These are phyloP conservation scores for Toxoplasma gondii DNA, from an alignment of 169 alveolate species.

Conservation along the genomic window DNA sequence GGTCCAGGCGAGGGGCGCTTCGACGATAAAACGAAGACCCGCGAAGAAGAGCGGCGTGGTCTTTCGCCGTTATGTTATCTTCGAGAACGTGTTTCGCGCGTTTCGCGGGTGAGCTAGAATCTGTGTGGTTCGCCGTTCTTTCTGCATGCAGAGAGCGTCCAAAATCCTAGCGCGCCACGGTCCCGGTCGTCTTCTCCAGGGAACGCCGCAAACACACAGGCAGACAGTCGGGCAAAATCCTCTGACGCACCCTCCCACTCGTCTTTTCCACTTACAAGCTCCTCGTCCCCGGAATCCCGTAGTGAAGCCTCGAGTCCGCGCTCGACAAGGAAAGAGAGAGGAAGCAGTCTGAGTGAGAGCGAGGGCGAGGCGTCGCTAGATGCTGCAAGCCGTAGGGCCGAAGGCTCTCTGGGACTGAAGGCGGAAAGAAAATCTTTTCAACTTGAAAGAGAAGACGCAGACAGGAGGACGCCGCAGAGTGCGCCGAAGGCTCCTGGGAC, in stretches of 20 bases:
- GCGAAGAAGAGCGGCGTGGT: no score
- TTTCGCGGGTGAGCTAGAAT: neutral
- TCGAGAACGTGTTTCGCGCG: neutral
- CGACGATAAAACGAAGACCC: no score
- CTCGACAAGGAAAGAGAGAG: neutral
- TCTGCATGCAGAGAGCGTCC: neutral
- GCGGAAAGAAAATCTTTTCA: no score
- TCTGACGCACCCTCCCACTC: neutral
- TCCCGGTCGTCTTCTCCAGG: neutral
- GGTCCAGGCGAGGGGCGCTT: no score
- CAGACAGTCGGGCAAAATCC: neutral
- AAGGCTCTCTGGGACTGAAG: no score
- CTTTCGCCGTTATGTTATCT: no score
- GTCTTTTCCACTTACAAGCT: neutral
- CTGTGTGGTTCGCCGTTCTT: neutral
- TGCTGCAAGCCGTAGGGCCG: no score
- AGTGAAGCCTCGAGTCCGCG: neutral
- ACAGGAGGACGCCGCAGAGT: no score
- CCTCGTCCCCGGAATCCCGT: neutral
- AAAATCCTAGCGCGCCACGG: neutral
- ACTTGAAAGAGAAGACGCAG: no score
- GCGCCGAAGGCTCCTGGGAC: neutral
- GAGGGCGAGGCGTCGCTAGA: no score
- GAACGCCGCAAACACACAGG: neutral
- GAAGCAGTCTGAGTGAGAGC: neutral